Percentiles rank a stretch among this genome's conserved stretches.
Evolutionary conservation across 2,329 filamentous ascomycete genomes (phyloP).

Genomic region (Fusarium sp.): DNA sequence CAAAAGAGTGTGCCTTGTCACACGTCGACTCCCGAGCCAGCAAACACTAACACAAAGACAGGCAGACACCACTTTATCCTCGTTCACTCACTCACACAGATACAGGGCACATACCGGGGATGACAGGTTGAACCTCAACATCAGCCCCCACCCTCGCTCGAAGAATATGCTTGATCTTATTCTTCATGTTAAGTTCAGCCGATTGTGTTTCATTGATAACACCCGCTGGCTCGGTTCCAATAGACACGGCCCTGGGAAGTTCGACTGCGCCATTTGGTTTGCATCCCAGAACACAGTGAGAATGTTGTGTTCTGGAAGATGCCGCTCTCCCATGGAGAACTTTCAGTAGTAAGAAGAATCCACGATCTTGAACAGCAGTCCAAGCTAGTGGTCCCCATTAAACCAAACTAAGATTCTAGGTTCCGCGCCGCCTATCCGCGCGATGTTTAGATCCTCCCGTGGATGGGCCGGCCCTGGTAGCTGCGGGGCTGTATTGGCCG

Average conservation of each 20-base stretch:
- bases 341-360: neutral
- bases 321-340: neutral
- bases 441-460: slow-evolving; percentile 22
- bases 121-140: slow-evolving; percentile 24
- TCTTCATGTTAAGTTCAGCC: slow-evolving; percentile 2
- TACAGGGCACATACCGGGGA: slow-evolving; percentile 9
- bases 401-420: slow-evolving; percentile 1
- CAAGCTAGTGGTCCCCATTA: neutral
- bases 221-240: neutral
- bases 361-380: slow-evolving; percentile 14
- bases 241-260: slow-evolving; percentile 1
- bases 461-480: slow-evolving; percentile 7
- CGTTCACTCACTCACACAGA: neutral
- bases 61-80: slow-evolving; percentile 14
- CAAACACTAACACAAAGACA: slow-evolving; percentile 30
- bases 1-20: slow-evolving; percentile 13
- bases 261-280: neutral
- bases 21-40: slow-evolving; percentile 15
- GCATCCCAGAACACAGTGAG: neutral
- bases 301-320: neutral
- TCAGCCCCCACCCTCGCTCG: slow-evolving; percentile 18
- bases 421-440: slow-evolving; percentile 13
- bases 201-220: neutral
- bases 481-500: slow-evolving; percentile 7
- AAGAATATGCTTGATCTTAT: slow-evolving; percentile 9